Evolutionary conservation across 129 eudicot species (phyloP), one percentile per base, ranked within the genome.

Genomic region (Glebionis coronaria): DNA sequence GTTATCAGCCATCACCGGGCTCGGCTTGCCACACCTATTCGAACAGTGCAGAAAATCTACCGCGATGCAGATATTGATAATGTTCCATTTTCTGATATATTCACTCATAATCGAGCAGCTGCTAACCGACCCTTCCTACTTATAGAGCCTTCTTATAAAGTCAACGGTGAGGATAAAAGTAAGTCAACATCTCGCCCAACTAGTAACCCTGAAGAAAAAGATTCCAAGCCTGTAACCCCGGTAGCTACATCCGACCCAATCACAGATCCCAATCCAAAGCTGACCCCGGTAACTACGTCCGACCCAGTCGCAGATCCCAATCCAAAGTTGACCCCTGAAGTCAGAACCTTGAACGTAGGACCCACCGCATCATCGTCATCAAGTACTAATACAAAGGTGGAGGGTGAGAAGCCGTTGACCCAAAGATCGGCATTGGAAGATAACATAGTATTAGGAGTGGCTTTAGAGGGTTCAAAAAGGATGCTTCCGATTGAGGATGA

Each of bases 131-230:
- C 82, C 3, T 61, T 75, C 45, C 68, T 88, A 9, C 86, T 88
- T 27, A 80, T 85, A 23, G 95, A 84, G 61, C 84, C 95, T 55
- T 82, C 88, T 53, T 80, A 82, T 65, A 84, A 80, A 59, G 61
- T 84, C 70, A 82, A 71, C 9, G 44, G 71, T 5, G 86, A 82
- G n/a, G 88, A 81, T 1, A 85, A 80, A 80, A 46, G 72, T 52
- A 85, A 82, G 27, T 63, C 76, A 49, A 42, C 87, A 77, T 52
- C 87, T 61, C 80, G 74, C 21, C 80, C 84, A 5, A 62, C 68
- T 11, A 76, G 21, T 50, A 31, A 76, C 67, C 69, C 76, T n/a
- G n/a, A n/a, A n/a, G n/a, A n/a, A n/a, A n/a, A n/a, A n/a, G n/a
- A n/a, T n/a, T n/a, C n/a, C n/a, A n/a, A n/a, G n/a, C n/a, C n/a